Base-by-base conservation (phyloP, 2,329 filamentous ascomycete genomes). In the Claviceps capensis region DNA sequence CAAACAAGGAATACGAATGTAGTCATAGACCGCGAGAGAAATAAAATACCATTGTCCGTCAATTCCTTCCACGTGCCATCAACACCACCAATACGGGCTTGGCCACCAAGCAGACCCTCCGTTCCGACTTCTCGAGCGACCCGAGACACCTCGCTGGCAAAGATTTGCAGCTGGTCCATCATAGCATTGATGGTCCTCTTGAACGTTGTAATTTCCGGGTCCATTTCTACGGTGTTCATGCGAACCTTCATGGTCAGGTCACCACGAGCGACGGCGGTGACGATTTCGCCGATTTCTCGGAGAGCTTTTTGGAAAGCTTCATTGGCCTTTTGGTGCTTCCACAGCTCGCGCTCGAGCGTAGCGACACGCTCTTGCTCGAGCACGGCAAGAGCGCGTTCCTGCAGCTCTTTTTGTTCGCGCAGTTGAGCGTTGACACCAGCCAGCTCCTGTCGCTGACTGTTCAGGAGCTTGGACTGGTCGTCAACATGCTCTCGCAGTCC, bases 181-280 rank as follows among this genome's bases (percentile, higher is more conserved):
- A 97, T 97, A 59, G 87, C 94, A 67, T 97, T 97, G 72, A 97
- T 97, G 56, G 91, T 96, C 62, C 88, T 84, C 72, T 97, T 97
- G 75, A 97, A 97, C 9, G 88, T 90, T 30, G 89, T 93, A 63
- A 97, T 97, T 75, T 97, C 91, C 30, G 90, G 89, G 75, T 97
- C 91, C 85, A 96, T 93, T 72, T 97, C 91, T 59, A 94, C 85
- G 4, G 87, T 86, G 65, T 96, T 93, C 67, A 97, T 94, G 62
- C 91, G 82, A 57, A 96, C 91, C 71, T 95, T 95, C 76, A 95
- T 96, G 67, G 89, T 95, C 55, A 97, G 76, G 65, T 97, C 91
- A 69, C 91, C 91, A 62, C 88, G 88, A 53, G 91, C 93, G 59
- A 97, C 93, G 56, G 91, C 90, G 22, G 93, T 96, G 62, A 97